Base-by-base conservation (phyloP, 164 flowering plant genomes). In the Stephania yunnanensis region DNA sequence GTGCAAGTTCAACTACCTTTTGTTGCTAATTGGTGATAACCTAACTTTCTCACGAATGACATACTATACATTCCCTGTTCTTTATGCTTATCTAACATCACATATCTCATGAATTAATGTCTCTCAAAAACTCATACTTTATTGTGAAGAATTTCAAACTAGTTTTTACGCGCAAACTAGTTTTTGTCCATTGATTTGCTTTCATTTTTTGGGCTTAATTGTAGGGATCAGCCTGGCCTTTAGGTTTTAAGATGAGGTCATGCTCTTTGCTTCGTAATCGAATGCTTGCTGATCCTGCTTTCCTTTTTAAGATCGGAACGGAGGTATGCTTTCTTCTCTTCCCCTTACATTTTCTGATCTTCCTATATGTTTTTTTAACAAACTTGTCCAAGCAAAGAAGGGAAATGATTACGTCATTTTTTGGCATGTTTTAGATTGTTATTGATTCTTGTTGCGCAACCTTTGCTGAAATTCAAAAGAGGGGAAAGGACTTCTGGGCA, bases 361-460 rank as follows among this genome's bases (percentile, higher is more conserved):
- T 6, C 8, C 15, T 15, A 50, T 10, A 50, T 10, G 55, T 10
- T 50, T 6, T n/a, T 15, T 50, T 50, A n/a, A 46, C 10, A 10
- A 65, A 65, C 74, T 68, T 50, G 55, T 11, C 15, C 31, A 11
- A 10, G 12, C 12, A 69, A n/a, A 29, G 19, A 15, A 15, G 2
- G 30, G 11, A 22, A 15, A 4, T 29, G 42, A 15, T 70, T 15
- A 7, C 36, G 4, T 36, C 70, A 15, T 25, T n/a, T 69, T 73
- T 76, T 71, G 30, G 36, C 53, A 10, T 66, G 36, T 31, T 87
- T 87, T 85, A 93, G 98, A 80, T 92, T 74, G 91, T 93, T 36
- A 95, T 95, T 75, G 98, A 95, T 83, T 89, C 99, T 76, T 87
- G 92, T 78, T 95, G 98, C 85, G 99, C 98, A 63, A 95, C 99